Conservation (phyloP, 2,329 filamentous ascomycete genomes). For the Aurifilum marmelostoma region DNA sequence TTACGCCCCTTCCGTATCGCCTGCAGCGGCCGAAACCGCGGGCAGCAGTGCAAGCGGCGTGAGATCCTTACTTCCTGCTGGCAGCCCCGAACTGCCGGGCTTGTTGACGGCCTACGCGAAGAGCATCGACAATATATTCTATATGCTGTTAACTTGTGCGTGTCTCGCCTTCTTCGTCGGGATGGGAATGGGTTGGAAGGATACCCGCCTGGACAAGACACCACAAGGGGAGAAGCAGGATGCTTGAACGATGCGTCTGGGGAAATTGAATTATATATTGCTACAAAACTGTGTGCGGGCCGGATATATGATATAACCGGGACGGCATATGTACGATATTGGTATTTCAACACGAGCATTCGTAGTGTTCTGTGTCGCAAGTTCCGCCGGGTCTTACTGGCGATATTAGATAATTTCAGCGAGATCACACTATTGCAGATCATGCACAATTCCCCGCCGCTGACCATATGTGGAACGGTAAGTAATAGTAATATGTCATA, state of each 20-base stretch:
- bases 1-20: conserved; percentile 14
- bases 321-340: neutral
- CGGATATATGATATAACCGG: neutral
- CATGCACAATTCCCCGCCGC: too few relatives aligned
- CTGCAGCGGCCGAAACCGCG: conserved; percentile 3
- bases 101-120: conserved; percentile 19
- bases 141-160: conserved; percentile 1
- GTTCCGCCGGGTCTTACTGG: neutral
- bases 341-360: neutral
- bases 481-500: too few relatives aligned
- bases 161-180: neutral
- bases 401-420: neutral
- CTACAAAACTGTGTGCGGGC: neutral
- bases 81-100: conserved; percentile 10
- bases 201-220: neutral
- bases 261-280: neutral
- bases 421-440: too few relatives aligned
- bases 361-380: neutral
- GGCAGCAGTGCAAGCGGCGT: conserved; percentile 11
- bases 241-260: neutral
- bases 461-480: too few relatives aligned
- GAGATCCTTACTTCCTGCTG: neutral
- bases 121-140: conserved; percentile 20
- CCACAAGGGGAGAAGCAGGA: neutral
- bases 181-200: neutral